phyloP scores from a whole-genome alignment of 1,284 basidiomycete genomes.

The Cutaneotrichosporon mucoides region DNA sequence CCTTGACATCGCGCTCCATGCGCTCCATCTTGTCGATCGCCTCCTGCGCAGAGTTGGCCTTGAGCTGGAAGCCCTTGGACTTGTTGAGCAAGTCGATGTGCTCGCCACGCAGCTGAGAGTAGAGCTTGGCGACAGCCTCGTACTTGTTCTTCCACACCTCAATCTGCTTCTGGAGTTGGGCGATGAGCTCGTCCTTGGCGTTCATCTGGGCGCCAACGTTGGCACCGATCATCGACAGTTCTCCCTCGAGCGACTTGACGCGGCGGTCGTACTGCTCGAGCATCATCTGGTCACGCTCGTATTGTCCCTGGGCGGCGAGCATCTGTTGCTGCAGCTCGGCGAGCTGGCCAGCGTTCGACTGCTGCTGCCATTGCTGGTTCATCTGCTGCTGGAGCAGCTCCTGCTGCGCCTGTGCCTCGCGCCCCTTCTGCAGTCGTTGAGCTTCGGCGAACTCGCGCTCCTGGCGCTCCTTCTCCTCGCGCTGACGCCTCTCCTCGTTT shows the following conservation, averaged over 20 bases:
- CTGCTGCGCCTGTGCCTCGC: constrained; percentile 82
- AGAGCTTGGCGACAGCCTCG: constrained; percentile 96
- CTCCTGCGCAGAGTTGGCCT: constrained; percentile 97
- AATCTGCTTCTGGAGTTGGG: constrained; percentile 94
- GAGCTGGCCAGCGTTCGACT: constrained; percentile 49
- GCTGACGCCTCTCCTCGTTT: constrained; percentile 71
- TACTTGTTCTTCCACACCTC: constrained; percentile 98
- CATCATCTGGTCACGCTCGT: constrained; percentile 96
- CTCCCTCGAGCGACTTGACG: constrained; percentile 93
- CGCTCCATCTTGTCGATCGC: constrained; percentile 99
- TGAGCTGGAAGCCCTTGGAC: constrained; percentile 96
- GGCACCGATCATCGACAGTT: constrained; percentile 70
- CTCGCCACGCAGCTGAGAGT: constrained; percentile 94
- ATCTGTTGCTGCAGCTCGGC: constrained; percentile 82
- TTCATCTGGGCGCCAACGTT: constrained; percentile 84
- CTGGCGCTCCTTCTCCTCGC: constrained; percentile 73
- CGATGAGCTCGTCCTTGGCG: constrained; percentile 93
- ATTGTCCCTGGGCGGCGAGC: constrained; percentile 90
- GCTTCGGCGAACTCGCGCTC: constrained; percentile 79
- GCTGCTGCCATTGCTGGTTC: constrained; percentile 54
- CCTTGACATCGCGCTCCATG: constrained; percentile 97
- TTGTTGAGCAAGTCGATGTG: constrained; percentile 96
- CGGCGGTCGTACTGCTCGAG: constrained; percentile 96
- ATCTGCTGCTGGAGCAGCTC: constrained; percentile 71
- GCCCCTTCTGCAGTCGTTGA: constrained; percentile 62